A percentile compares a stretch with the other conserved stretches of the same genome.
Conservation (phyloP, 225 moss, liverwort and hornwort species). For the Rhytidiadelphus loreus region DNA sequence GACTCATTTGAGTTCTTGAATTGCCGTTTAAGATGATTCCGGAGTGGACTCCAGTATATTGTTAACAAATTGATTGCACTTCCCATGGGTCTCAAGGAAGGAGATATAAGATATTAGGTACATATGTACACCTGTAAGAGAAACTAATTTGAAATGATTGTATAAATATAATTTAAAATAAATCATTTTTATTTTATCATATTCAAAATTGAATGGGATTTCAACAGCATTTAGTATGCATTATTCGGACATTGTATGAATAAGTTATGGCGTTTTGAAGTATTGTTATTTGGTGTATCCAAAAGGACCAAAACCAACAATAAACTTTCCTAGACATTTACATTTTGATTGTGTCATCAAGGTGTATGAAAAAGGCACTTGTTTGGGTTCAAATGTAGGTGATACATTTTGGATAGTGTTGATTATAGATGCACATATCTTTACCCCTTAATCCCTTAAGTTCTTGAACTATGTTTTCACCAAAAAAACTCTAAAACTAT, state of each 20-base stretch:
- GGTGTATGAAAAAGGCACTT: neutral
- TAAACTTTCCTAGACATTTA: neutral
- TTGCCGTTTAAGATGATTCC: neutral
- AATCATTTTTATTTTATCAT: too few relatives aligned
- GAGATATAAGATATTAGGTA: too few relatives aligned
- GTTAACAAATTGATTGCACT: neutral
- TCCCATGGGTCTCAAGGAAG: too few relatives aligned
- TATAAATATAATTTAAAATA: too few relatives aligned
- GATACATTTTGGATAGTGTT: accelerated
- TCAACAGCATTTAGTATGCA: neutral
- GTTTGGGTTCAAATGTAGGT: neutral
- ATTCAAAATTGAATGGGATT: neutral
- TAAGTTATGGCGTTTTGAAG: too few relatives aligned
- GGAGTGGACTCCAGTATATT: neutral
- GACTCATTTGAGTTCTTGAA: too few relatives aligned
- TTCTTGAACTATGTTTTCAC: too few relatives aligned
- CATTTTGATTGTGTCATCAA: neutral
- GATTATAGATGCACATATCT: neutral
- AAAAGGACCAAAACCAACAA: neutral
- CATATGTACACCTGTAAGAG: neutral
- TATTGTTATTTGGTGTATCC: too few relatives aligned
- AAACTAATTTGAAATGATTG: too few relatives aligned
- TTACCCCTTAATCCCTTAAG: neutral
- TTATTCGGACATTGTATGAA: neutral
- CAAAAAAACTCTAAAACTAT: too few relatives aligned